Base-by-base conservation (phyloP, 495 filamentous ascomycete species). In the Hypoxylon rickii region DNA sequence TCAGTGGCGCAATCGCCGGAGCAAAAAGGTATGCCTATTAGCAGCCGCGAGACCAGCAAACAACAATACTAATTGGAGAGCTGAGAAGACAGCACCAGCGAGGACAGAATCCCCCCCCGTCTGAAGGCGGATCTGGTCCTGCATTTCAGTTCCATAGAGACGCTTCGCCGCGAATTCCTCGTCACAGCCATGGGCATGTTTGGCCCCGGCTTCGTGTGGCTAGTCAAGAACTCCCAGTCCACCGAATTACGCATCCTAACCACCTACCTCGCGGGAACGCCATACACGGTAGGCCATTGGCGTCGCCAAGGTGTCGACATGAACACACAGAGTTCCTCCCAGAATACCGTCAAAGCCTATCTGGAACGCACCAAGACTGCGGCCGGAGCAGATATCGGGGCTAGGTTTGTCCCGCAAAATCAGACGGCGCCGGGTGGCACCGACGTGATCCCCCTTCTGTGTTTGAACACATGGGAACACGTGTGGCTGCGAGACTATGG, bases 391-490 rank as follows among this genome's bases (percentile, higher is more conserved):
- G 68, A 75, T 38, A 75, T 69, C 64, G 66, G 50, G 6, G 32
- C 38, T 12, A 47, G 22, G 13, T 69, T 60, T 29, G n/a, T 44
- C 1, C 16, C 31, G 39, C 45, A 42, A 0, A 75, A 64, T 54
- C 36, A 44, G 15, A 62, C 80, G 53, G 81, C 85, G 11, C 86
- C 86, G 13, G 88, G 90, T 4, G 91, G 89, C 8, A 72, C 82
- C 44, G 81, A 89, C 45, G 63, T 92, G 13, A 73, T 83, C 46
- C 91, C 93, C 3, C 73, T 97, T 55, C 74, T 97, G 51, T 96
- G 92, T 63, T 79, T 97, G 38, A 97, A 94, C 70, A 96, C 90
- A 19, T 98, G 94, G 94, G 86, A 97, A 77, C 94, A 98, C 72
- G 88, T 86, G 1, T 98, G 89, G 85, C 73, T 97, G 70, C 79